Evolutionary conservation across 192 early-diverging fungal genomes (phyloP), one percentile per base, ranked within the genome.

Genomic region (Coemansia biformis): DNA sequence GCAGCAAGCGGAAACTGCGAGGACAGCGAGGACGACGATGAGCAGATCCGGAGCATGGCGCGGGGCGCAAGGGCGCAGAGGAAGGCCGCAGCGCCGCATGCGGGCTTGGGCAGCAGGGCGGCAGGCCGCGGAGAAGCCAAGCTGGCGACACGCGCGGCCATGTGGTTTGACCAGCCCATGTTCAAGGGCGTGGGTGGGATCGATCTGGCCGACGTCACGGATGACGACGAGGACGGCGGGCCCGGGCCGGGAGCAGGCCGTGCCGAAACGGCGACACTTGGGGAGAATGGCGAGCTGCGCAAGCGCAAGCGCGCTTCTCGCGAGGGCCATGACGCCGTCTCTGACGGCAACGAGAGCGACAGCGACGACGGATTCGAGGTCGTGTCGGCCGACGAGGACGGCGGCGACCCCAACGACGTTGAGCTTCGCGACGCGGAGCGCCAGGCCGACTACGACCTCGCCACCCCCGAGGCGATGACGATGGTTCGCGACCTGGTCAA

Each of bases 131-230:
- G 24, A 29, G 28, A 57, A 21, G 21, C 33, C 12, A 77, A 49
- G 41, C 78, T 98, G 23, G 88, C 86, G 3, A 88, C 85, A 30
- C 85, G 83, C 12, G 90, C 95, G 5, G 78, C 83, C n/a, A 78
- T 92, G 66, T 98, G 95, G 77, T 98, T 98, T 76, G 87, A 93
- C 62, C 92, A 98, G 64, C 88, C 89, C 0, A 54, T 95, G 15
- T 98, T 98, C 72, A 83, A 91, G 56, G 80, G 78, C 17, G 30
- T 67, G 24, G 62, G 78, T 44, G 78, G 76, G 16, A 72, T 79
- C 16, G 67, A 79, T 18, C 52, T 67, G 17, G 64, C 76, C 46
- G 77, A 81, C 26, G 75, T 79, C 39, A 78, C 81, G 0, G 81
- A 83, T 22, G 77, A 81, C 6, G 82, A 82, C 8, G 39, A 0